Conservation (phyloP, 208 protist species). For the Crithidia fasciculata region DNA sequence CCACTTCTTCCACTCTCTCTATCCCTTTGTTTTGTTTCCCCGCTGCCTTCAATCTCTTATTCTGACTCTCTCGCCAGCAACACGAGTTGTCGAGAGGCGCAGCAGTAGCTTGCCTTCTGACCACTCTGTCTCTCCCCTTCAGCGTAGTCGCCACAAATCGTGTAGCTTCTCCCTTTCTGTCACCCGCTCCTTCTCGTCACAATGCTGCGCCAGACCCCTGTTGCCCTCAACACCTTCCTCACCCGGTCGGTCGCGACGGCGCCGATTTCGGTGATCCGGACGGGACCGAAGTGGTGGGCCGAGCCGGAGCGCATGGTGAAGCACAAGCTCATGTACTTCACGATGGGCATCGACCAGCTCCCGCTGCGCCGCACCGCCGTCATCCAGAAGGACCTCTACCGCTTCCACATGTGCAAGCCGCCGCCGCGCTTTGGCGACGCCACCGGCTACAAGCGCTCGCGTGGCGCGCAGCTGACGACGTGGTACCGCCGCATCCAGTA, state of each 20-base stretch:
- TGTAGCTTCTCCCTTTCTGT: conserved; percentile 5
- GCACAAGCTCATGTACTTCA: conserved; percentile 91
- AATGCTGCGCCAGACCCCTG: conserved; percentile 53
- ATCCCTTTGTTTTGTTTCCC: too few relatives aligned
- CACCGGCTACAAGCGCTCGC: conserved; percentile 86
- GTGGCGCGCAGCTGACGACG: conserved; percentile 75
- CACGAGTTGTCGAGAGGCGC: too few relatives aligned
- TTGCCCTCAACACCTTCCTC: conserved; percentile 78
- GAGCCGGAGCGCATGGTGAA: conserved; percentile 88
- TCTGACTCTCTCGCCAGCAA: too few relatives aligned
- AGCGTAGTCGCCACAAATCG: not conserved
- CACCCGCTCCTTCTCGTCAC: not conserved
- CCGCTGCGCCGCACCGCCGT: conserved; percentile 86
- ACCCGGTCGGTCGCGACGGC: conserved; percentile 73
- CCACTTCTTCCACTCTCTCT: too few relatives aligned
- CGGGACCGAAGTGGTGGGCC: conserved; percentile 84
- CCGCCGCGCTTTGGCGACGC: conserved; percentile 70
- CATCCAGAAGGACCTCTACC: conserved; percentile 79
- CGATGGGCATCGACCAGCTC: conserved; percentile 87
- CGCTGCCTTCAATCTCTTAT: too few relatives aligned
- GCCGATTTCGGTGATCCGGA: conserved; percentile 85
- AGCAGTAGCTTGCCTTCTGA: too few relatives aligned
- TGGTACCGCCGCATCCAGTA: conserved; percentile 92
- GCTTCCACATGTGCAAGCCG: conserved; percentile 86
- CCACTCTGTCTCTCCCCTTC: too few relatives aligned